phyloP scores from a whole-genome alignment of 1,139 yeast genomes.

The Diutina pseudorugosa region DNA sequence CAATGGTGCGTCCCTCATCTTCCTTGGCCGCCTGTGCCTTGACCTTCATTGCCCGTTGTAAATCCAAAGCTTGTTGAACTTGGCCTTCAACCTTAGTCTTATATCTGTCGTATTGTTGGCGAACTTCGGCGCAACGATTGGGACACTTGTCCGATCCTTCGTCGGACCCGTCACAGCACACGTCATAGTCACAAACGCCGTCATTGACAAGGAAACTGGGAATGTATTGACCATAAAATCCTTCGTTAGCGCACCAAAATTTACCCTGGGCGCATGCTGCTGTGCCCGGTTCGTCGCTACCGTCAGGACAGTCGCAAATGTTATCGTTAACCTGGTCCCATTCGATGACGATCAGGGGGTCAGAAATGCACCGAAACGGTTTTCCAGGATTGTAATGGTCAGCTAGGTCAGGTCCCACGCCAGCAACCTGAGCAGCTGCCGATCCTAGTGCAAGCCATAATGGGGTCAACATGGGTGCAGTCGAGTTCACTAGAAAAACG shows the following conservation, averaged over 20 bases:
- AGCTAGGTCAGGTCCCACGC: background rate
- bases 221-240: conserved; percentile 46
- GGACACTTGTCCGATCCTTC: conserved; percentile 47
- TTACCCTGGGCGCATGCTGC: conserved; percentile 52
- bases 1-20: background rate
- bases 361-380: conserved; percentile 37
- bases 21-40: background rate
- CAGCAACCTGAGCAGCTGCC: background rate
- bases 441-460: background rate
- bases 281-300: conserved; percentile 96
- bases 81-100: conserved; percentile 3
- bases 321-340: conserved; percentile 70
- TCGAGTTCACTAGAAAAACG: background rate
- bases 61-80: background rate
- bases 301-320: conserved; percentile 95
- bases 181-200: conserved; percentile 83
- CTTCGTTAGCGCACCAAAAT: conserved; percentile 73
- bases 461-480: background rate
- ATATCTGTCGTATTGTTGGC: conserved; percentile 17
- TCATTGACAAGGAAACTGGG: conserved; percentile 64
- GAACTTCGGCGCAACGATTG: conserved; percentile 42
- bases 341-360: conserved; percentile 50
- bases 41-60: background rate
- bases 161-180: conserved; percentile 94
- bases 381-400: background rate